Percentiles rank a stretch among this genome's conserved stretches.
Conservation (phyloP, 805 yeast genomes). For the Nakazawaea wickerhamii region DNA sequence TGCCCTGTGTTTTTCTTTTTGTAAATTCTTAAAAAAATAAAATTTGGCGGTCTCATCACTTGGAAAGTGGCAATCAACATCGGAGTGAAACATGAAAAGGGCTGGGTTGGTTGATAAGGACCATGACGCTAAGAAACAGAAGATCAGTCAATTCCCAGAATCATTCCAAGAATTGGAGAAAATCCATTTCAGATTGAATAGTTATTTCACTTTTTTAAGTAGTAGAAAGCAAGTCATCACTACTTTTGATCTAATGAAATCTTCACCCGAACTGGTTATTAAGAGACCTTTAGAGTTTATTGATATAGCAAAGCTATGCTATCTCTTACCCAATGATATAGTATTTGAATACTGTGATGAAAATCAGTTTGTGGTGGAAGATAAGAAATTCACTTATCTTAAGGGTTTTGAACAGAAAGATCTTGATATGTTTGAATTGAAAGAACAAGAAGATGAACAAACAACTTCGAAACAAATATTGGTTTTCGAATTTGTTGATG, state of each 20-base stretch:
- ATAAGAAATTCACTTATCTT: slow-evolving; percentile 34
- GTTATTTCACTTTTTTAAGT: slow-evolving; percentile 57
- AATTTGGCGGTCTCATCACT: too few species aligned
- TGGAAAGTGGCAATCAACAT: neutral
- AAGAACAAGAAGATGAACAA: slow-evolving; percentile 28
- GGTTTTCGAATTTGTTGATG: slow-evolving; percentile 75
- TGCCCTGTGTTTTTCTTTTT: neutral
- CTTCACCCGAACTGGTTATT: slow-evolving; percentile 46
- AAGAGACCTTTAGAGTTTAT: slow-evolving; percentile 36
- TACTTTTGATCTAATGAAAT: slow-evolving; percentile 46
- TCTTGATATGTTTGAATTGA: slow-evolving; percentile 44
- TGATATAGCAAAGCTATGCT: slow-evolving; percentile 62
- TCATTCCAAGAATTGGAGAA: slow-evolving; percentile 35
- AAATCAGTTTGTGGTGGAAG: slow-evolving; percentile 47
- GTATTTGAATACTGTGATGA: slow-evolving; percentile 75
- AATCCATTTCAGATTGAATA: slow-evolving; percentile 48
- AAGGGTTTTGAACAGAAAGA: slow-evolving; percentile 56
- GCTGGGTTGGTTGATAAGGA: slow-evolving; percentile 1
- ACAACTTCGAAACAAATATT: slow-evolving; percentile 44
- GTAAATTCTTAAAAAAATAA: neutral
- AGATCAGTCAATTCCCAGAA: slow-evolving; percentile 16
- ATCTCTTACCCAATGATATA: slow-evolving; percentile 63
- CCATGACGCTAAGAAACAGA: slow-evolving; percentile 9
- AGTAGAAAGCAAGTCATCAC: slow-evolving; percentile 57
- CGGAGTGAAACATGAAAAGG: slow-evolving; percentile 3